Evolutionary conservation across 345 rosid genomes (phyloP).

Genomic region (Excoecaria agallocha): DNA sequence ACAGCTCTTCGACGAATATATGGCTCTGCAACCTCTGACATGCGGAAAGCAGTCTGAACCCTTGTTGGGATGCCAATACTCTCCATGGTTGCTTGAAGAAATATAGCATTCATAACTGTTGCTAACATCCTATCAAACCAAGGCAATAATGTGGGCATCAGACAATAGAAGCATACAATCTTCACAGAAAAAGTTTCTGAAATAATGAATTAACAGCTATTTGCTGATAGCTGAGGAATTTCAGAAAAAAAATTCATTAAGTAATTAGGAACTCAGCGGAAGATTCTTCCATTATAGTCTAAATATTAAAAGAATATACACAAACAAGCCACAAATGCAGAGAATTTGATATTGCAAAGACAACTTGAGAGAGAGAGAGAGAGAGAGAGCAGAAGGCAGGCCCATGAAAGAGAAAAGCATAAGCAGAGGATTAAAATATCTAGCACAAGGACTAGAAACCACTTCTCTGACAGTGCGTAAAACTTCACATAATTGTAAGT

Average conservation of each 20-base stretch:
- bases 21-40: constrained; percentile 98
- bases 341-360: neutral
- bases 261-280: neutral
- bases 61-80: constrained; percentile 93
- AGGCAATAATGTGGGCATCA: neutral
- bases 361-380: neutral
- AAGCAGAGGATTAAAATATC: neutral
- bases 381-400: neutral
- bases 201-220: neutral
- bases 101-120: constrained; percentile 95
- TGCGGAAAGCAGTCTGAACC: constrained; percentile 91
- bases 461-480: neutral
- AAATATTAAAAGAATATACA: neutral
- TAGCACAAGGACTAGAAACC: neutral
- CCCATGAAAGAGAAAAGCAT: neutral
- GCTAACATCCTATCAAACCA: constrained; percentile 73
- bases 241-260: too few relatives aligned
- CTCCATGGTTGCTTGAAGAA: constrained; percentile 97
- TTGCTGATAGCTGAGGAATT: neutral
- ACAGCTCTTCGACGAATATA: constrained; percentile 84
- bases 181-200: neutral
- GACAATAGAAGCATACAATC: neutral
- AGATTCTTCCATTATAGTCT: neutral
- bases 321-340: neutral
- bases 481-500: neutral